A percentile compares a stretch with the other conserved stretches of the same genome.
phyloP scores from a whole-genome alignment of 2,329 filamentous ascomycete species.

The Dactylellina sp. region DNA sequence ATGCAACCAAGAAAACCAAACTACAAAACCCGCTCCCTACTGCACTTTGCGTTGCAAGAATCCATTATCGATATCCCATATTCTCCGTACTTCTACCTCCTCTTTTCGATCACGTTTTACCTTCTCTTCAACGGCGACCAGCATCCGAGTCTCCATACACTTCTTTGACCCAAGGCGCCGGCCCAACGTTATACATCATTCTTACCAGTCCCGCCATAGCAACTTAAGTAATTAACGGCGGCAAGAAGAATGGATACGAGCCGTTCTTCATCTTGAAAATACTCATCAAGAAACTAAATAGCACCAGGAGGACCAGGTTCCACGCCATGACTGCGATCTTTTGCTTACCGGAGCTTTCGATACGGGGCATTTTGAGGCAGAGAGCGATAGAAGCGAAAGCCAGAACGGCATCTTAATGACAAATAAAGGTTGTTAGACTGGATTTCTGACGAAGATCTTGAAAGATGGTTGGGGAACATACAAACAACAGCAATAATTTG shows the following conservation, averaged over 20 bases:
- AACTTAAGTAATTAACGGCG: constrained; percentile 75
- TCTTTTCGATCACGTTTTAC: too few species aligned
- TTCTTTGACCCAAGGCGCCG: background rate
- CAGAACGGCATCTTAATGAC: constrained; percentile 75
- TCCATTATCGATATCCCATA: too few species aligned
- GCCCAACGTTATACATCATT: background rate
- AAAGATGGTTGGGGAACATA: constrained; percentile 68
- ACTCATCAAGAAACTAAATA: constrained; percentile 94
- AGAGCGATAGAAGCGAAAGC: constrained; percentile 92
- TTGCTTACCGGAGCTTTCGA: constrained; percentile 80
- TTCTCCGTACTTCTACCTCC: too few species aligned
- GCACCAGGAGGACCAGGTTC: constrained; percentile 78
- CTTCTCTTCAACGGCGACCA: background rate
- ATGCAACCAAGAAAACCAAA: background rate
- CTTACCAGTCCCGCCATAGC: background rate
- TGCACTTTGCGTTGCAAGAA: too few species aligned
- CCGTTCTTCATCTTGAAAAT: constrained; percentile 95
- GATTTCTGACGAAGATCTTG: constrained; percentile 7
- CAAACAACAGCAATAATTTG: constrained; percentile 94
- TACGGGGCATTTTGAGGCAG: constrained; percentile 90
- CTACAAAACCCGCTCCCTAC: background rate
- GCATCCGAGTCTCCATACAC: background rate
- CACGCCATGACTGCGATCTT: constrained; percentile 84
- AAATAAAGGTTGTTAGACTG: constrained; percentile 28
- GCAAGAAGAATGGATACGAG: constrained; percentile 92